Base-by-base conservation (phyloP, 2,329 filamentous ascomycete species). In the Fusarium denticulatum region DNA sequence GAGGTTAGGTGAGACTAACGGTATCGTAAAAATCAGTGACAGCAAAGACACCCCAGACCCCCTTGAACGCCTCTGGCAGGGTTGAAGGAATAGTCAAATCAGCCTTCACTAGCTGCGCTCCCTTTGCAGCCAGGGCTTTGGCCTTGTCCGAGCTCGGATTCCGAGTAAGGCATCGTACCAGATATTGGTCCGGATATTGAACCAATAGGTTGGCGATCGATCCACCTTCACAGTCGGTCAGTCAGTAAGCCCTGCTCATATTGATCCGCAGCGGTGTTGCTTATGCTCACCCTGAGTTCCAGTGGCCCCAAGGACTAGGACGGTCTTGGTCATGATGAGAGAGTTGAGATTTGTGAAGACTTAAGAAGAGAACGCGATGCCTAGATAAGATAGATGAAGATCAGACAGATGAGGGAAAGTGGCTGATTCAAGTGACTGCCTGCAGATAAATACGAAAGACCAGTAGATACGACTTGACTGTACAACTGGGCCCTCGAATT, bases 1-100 rank as follows among this genome's bases (percentile, higher is more conserved):
- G 10, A 14, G 15, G 20, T 5, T 11, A 5, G 18, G n/a, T 43
- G 26, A 13, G 47, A 64, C 64, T 13, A 4, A 68, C 67, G n/a
- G 67, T 70, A 45, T 70, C 67, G 39, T 70, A 70, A 26, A 70
- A 70, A 49, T 70, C 67, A 11, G 67, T 70, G 47, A 70, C 64
- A 9, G 67, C 67, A 60, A 70, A 70, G 15, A 68, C 46, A 20
- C 67, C 64, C 67, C 67, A 70, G 26, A 64, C 47, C 20, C 47
- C 37, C 32, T 70, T 47, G 8, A 70, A 70, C 4, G 67, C 67
- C 11, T 42, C 26, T 60, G 67, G 53, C 22, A 70, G 32, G 42
- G 67, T 70, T 6, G 59, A 70, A 42, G 67, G 67, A 14, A 68
- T 26, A n/a, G 67, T 70, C 42, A 70, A 32, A 28, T 70, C 67